A percentile compares a stretch with the other conserved stretches of the same genome.
Evolutionary conservation across 495 filamentous ascomycete species (phyloP).

Genomic region (Annulohypoxylon nitens): DNA sequence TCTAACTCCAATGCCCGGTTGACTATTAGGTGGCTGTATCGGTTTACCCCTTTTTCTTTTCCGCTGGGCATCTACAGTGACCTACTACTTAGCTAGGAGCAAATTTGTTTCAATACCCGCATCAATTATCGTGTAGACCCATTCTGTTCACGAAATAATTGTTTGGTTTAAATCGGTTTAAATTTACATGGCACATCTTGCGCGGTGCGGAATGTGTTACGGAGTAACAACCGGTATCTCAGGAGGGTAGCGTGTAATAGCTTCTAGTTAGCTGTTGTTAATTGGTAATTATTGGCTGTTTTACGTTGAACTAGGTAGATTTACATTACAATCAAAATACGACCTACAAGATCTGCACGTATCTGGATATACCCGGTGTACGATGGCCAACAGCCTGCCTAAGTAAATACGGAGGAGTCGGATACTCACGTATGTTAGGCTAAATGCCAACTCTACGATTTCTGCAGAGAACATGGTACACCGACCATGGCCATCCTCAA

Average conservation of each 20-base stretch:
- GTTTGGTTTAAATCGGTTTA: background rate
- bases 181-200: too few species aligned
- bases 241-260: too few species aligned
- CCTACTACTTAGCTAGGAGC: background rate
- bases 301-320: background rate
- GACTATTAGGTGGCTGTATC: background rate
- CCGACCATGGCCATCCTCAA: background rate
- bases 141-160: background rate
- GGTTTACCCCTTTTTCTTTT: background rate
- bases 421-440: slow-evolving; percentile 3
- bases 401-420: background rate
- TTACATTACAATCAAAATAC: background rate
- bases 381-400: background rate
- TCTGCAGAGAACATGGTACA: background rate
- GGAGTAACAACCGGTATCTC: too few species aligned
- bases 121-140: background rate
- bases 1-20: background rate
- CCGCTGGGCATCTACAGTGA: background rate
- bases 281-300: too few species aligned
- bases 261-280: too few species aligned
- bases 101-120: background rate
- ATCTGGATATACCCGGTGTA: slow-evolving; percentile 11
- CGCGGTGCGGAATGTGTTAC: too few species aligned
- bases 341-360: background rate
- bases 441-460: slow-evolving; percentile 13